Base-by-base conservation (phyloP, 345 rosid species). In the Melastoma malabathricum region DNA sequence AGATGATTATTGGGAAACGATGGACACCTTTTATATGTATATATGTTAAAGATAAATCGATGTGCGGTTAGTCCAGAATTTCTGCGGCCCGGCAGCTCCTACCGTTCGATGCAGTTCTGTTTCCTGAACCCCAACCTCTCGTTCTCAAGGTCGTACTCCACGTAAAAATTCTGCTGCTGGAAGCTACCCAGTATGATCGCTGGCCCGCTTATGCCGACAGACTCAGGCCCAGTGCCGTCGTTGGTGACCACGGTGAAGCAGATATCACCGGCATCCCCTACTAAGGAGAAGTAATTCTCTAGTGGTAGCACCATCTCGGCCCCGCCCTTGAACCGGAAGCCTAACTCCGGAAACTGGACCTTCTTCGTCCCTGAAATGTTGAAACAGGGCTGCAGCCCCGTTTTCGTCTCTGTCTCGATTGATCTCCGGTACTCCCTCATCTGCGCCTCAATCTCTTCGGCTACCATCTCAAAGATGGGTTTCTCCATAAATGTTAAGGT, bases 401-500 rank as follows among this genome's bases (percentile, higher is more conserved):
- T 51, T 59, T 0, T 57, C 4, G 57, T 68, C 68, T 90, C 83
- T 2, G 64, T 50, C 4, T 56, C 68, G 2, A 43, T 44, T 0
- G 76, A 83, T 20, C 80, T 29, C 43, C 67, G 77, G 53, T 56
- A 72, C 13, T 82, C 79, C 13, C 60, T 59, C 94, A 90, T 72
- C 64, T 84, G 84, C 19, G 67, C 51, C 48, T 68, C 79, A 48
- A 90, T 75, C 61, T 71, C 94, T 10, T 69, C 22, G 0, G 76
- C 76, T 4, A 90, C 78, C 4, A 66, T 56, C 17, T 78, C 79
- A 58, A 62, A 80, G 20, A 78, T 63, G 5, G 80, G 75, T 39
- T 67, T 60, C 23, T 84, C 89, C 94, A 90, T 76, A 82, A 75
- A 80, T 6, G 96, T 90, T 62, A 90, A 77, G 1, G 98, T 90